A percentile compares a stretch with the other conserved stretches of the same genome.
Conservation (phyloP, 352 stramenopile genomes). For the Peronospora tabacina region DNA sequence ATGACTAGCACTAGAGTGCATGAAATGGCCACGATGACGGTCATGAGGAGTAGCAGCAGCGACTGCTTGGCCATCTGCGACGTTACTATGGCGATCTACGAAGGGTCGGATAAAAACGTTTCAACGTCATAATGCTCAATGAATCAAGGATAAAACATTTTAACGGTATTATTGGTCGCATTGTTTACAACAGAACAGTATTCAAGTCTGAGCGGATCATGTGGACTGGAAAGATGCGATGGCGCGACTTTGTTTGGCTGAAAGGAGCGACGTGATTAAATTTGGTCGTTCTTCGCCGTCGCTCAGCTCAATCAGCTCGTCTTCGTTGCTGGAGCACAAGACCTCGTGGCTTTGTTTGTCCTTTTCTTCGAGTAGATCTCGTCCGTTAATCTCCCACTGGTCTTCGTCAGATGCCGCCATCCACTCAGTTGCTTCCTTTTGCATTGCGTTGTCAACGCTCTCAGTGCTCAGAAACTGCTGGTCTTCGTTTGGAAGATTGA, state of each 20-base stretch:
- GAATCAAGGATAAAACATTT: too few species aligned
- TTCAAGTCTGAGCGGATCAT: not conserved
- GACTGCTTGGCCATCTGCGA: slow-evolving; percentile 7
- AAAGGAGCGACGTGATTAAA: slow-evolving; percentile 3
- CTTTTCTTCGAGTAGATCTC: slow-evolving; percentile 17
- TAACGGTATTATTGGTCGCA: not conserved
- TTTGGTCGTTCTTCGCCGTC: slow-evolving; percentile 27
- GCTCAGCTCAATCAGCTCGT: slow-evolving; percentile 35
- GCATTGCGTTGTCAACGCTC: slow-evolving; percentile 3
- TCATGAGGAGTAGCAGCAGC: slow-evolving; percentile 12
- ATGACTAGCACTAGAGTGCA: slow-evolving; percentile 17
- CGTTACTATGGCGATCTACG: slow-evolving; percentile 10
- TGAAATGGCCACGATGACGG: slow-evolving; percentile 14
- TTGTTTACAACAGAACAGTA: not conserved
- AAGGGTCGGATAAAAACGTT: not conserved
- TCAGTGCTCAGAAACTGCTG: slow-evolving; percentile 12
- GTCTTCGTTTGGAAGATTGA: slow-evolving; percentile 10
- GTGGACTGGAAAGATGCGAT: not conserved
- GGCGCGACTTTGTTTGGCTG: slow-evolving; percentile 1
- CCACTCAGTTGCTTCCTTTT: slow-evolving; percentile 9
- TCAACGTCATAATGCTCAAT: not conserved
- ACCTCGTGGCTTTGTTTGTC: not conserved
- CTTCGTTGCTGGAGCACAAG: slow-evolving; percentile 19
- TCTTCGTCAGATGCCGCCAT: slow-evolving; percentile 12
- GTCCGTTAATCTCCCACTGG: slow-evolving; percentile 18